These are phyloP conservation scores for Artemisia argyi DNA, from an alignment of 129 eudicot species.

Conservation along the genomic window DNA sequence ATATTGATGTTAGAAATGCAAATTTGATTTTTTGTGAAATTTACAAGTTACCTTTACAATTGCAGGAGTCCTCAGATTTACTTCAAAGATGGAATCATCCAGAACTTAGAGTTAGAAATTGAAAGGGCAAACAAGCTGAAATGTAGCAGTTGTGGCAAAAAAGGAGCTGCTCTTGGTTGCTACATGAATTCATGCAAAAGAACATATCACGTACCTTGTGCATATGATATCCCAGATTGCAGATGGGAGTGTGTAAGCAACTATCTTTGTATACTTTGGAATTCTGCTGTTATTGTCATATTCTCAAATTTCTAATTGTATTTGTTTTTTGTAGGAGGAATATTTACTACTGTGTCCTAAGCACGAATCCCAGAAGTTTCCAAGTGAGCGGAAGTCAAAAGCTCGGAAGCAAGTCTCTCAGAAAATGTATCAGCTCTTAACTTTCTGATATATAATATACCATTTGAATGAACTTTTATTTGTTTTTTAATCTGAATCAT, in stretches of 20 bases:
- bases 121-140: conserved; percentile 79
- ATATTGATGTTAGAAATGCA: neutral
- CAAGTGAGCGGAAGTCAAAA: conserved; percentile 53
- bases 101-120: conserved; percentile 71
- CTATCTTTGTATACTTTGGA: conserved; percentile 6
- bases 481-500: neutral
- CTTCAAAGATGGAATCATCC: conserved; percentile 42
- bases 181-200: conserved; percentile 57
- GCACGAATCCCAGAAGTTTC: conserved; percentile 63
- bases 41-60: neutral
- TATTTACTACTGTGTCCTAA: conserved; percentile 69
- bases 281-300: conserved; percentile 8
- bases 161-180: conserved; percentile 97
- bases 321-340: conserved; percentile 37
- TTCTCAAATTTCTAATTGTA: neutral
- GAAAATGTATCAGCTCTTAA: conserved; percentile 11
- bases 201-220: conserved; percentile 89
- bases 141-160: conserved; percentile 67
- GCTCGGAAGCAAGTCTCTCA: conserved; percentile 35
- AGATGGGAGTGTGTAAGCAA: conserved; percentile 86
- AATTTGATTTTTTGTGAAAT: neutral
- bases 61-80: conserved; percentile 80
- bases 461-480: neutral
- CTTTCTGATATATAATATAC: neutral
- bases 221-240: conserved; percentile 53